Percentiles rank a stretch among this genome's conserved stretches.
Conservation (phyloP, 768 basidiomycete species). For the Macrolepiota albuminosa region DNA sequence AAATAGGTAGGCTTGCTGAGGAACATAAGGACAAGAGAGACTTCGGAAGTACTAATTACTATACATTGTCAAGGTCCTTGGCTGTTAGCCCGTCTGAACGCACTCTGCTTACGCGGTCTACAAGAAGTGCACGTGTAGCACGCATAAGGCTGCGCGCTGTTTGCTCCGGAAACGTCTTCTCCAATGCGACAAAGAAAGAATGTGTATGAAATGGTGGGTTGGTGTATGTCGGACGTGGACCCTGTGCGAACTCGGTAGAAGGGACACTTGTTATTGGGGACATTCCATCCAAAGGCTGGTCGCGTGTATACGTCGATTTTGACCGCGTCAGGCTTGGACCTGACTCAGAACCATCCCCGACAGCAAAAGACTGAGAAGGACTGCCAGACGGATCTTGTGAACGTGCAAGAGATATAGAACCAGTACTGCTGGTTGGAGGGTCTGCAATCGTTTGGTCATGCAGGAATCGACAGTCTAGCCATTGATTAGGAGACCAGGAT, state of each 20-base stretch:
- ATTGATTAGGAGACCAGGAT: not conserved
- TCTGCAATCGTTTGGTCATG: conserved; percentile 14
- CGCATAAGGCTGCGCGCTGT: conserved; percentile 80
- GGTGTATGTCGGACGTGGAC: conserved; percentile 38
- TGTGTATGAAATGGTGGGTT: conserved; percentile 84
- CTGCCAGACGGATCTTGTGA: conserved; percentile 8
- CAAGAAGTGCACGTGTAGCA: conserved; percentile 73
- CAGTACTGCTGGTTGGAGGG: conserved; percentile 3
- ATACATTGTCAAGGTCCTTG: conserved; percentile 82
- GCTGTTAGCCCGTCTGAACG: conserved; percentile 63
- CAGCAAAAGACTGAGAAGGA: conserved; percentile 4
- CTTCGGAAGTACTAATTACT: not conserved
- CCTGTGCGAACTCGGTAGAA: conserved; percentile 15
- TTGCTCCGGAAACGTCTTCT: conserved; percentile 67
- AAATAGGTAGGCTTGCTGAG: conserved; percentile 92
- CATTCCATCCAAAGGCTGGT: conserved; percentile 9
- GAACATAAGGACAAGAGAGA: not conserved
- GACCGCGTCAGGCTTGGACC: conserved; percentile 6
- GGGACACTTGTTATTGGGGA: conserved; percentile 16
- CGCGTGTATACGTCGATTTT: conserved; percentile 10
- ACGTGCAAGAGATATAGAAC: conserved; percentile 11
- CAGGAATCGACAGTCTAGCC: conserved; percentile 1
- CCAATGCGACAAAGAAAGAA: conserved; percentile 65
- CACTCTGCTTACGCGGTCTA: conserved; percentile 70
- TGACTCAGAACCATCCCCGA: conserved; percentile 6